Base-by-base conservation (phyloP, 2,329 filamentous ascomycete genomes). In the Mollisia scopiformis region DNA sequence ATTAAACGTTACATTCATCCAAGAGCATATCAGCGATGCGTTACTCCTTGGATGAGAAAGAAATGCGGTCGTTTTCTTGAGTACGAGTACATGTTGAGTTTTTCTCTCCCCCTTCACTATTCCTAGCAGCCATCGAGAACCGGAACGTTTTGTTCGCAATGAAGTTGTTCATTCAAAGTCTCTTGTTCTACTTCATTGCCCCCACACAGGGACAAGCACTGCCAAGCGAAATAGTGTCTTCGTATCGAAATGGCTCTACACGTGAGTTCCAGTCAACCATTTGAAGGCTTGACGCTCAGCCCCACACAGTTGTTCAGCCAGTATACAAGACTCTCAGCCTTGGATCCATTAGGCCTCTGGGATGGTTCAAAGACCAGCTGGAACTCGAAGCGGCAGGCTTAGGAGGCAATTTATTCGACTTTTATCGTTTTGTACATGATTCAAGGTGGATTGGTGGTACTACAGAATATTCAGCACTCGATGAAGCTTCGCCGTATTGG, bases 401-500 rank as follows among this genome's bases (percentile, higher is more conserved):
- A 1, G 79, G 78, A 2, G 81, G 82, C 7, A 78, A 83, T 62
- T 64, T 81, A 61, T 77, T 78, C 65, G 79, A 85, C 50, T 86
- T 86, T 65, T 87, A 84, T 71, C 77, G 77, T n/a, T 82, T 78
- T 63, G 82, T 86, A 13, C 75, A 77, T 3, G 70, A 84, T 60
- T 80, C 77, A 3, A 73, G 74, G 16, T 87, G 83, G 82, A 68
- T 83, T 1, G 83, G 82, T 2, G 82, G 82, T 5, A 66, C 74
- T 31, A 69, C 74, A 2, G 82, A 86, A 64, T 86, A 86, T 66
- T 82, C 77, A 13, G 72, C 72, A 23, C 73, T 86, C 2, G 78
- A 85, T 65, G 84, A 87, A 72, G 81, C 78, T 1, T 77, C 80
- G 27, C 82, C 83, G 0, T 67, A 67, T 69, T 86, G 83, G 81